These are phyloP conservation scores for Phytopythium helicoides DNA, from an alignment of 352 stramenopile genomes.

Conservation along the genomic window DNA sequence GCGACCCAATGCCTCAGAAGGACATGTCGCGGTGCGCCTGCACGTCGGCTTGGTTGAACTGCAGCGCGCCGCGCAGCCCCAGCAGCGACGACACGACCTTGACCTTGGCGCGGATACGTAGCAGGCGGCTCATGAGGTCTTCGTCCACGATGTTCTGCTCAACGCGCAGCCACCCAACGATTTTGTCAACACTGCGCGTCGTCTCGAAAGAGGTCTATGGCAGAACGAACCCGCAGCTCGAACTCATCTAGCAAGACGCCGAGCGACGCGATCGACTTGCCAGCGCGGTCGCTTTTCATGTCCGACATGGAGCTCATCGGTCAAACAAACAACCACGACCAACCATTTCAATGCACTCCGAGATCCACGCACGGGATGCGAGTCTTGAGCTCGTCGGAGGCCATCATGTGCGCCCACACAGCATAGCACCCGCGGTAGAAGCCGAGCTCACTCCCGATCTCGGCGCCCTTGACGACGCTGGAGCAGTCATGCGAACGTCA, in stretches of 20 bases:
- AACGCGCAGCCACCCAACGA: slow-evolving; percentile 5
- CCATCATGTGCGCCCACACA: slow-evolving; percentile 63
- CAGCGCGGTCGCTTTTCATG: slow-evolving; percentile 52
- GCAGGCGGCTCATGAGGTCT: slow-evolving; percentile 68
- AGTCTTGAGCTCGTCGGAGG: slow-evolving; percentile 23
- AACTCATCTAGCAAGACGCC: slow-evolving; percentile 48
- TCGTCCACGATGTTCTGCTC: slow-evolving; percentile 75
- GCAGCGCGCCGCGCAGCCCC: slow-evolving; percentile 44
- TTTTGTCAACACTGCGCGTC: background rate
- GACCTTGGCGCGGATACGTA: slow-evolving; percentile 78
- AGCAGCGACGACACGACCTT: slow-evolving; percentile 73
- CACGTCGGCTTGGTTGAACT: slow-evolving; percentile 69
- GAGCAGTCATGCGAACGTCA: slow-evolving; percentile 3
- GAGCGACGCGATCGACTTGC: slow-evolving; percentile 61
- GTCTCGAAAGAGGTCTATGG: background rate
- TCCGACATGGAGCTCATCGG: background rate
- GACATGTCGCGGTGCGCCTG: slow-evolving; percentile 85
- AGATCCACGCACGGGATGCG: slow-evolving; percentile 44
- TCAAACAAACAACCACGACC: background rate
- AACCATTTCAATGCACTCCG: background rate
- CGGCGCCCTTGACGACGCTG: slow-evolving; percentile 71
- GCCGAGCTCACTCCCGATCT: slow-evolving; percentile 79
- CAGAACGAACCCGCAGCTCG: slow-evolving; percentile 55
- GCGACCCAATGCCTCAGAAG: slow-evolving; percentile 30
- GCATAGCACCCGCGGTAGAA: slow-evolving; percentile 82